A percentile compares a stretch with the other conserved stretches of the same genome.
These are phyloP conservation scores for Violaceomyces palustris DNA, from an alignment of 1,284 basidiomycete genomes.

Conservation along the genomic window DNA sequence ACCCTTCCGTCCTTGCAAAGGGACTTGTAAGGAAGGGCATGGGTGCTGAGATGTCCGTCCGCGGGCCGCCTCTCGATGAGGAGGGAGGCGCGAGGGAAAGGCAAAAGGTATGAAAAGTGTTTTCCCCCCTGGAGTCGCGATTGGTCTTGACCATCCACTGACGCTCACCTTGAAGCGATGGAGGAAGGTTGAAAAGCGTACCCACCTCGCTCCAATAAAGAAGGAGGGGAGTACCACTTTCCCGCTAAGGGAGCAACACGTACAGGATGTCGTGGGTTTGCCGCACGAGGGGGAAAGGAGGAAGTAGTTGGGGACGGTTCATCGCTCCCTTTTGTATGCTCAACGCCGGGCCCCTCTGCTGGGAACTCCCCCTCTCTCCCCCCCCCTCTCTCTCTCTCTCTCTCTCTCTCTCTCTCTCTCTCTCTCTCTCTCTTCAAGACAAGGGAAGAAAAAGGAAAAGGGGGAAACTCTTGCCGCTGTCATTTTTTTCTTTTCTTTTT, in stretches of 20 bases:
- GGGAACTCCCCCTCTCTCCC: too few species aligned
- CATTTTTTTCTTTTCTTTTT: neutral
- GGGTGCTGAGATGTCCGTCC: constrained; percentile 1
- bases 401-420: too few species aligned
- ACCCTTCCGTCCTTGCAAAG: too few species aligned
- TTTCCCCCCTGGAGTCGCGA: constrained; percentile 1
- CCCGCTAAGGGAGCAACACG: constrained; percentile 2
- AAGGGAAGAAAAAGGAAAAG: too few species aligned
- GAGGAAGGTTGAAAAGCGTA: neutral
- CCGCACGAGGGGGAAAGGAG: neutral
- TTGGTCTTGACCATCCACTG: neutral
- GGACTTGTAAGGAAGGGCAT: too few species aligned
- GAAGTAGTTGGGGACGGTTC: neutral
- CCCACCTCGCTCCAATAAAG: neutral
- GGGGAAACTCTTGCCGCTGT: neutral
- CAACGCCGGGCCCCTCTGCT: too few species aligned
- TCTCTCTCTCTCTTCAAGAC: too few species aligned
- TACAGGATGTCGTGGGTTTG: constrained; percentile 1
- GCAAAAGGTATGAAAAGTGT: neutral
- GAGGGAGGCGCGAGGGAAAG: neutral
- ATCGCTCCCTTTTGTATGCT: neutral
- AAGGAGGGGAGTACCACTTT: neutral
- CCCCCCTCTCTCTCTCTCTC: too few species aligned
- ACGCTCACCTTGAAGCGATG: constrained; percentile 1
- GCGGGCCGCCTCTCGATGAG: neutral